Conservation (phyloP, 2,329 filamentous ascomycete species). For the Pestalotiopsis sp. region DNA sequence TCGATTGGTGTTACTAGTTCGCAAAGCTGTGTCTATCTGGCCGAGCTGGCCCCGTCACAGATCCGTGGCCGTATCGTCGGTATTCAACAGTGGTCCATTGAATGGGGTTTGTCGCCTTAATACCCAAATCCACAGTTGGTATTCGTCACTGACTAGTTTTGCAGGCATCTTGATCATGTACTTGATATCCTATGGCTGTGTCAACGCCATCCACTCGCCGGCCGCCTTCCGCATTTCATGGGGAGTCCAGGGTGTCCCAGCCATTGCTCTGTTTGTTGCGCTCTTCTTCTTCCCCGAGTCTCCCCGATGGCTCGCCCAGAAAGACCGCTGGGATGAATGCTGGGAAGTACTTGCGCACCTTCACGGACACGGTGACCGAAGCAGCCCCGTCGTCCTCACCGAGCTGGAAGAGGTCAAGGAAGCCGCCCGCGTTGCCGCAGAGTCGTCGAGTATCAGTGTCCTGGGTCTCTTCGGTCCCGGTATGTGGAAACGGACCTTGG, state of each 20-base stretch:
- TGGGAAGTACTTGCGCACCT: conserved; percentile 19
- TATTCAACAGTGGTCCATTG: conserved; percentile 74
- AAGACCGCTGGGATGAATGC: conserved; percentile 43
- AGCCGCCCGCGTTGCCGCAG: conserved; percentile 39
- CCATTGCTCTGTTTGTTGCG: conserved; percentile 49
- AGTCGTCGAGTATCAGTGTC: conserved; percentile 41
- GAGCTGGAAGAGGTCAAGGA: conserved; percentile 38
- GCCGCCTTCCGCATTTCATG: conserved; percentile 64
- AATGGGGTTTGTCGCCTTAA: conserved; percentile 37
- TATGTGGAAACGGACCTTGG: conserved; percentile 55
- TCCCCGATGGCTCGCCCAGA: conserved; percentile 57
- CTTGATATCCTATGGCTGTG: conserved; percentile 67
- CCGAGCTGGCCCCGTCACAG: conserved; percentile 62
- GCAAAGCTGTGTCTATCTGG: conserved; percentile 67
- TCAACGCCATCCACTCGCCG: conserved; percentile 53
- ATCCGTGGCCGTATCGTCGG: conserved; percentile 67
- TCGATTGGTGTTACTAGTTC: conserved; percentile 66
- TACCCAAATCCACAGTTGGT: too few relatives aligned
- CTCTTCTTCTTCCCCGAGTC: conserved; percentile 63
- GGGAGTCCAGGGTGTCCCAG: conserved; percentile 51
- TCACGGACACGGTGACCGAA: conserved; percentile 21
- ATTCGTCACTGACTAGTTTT: conserved; percentile 29
- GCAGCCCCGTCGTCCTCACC: conserved; percentile 49
- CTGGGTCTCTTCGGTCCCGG: conserved; percentile 47
- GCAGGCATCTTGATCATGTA: conserved; percentile 66